These are phyloP conservation scores for Begonia fuchsioides DNA, from an alignment of 306 rosid genomes.

Conservation along the genomic window DNA sequence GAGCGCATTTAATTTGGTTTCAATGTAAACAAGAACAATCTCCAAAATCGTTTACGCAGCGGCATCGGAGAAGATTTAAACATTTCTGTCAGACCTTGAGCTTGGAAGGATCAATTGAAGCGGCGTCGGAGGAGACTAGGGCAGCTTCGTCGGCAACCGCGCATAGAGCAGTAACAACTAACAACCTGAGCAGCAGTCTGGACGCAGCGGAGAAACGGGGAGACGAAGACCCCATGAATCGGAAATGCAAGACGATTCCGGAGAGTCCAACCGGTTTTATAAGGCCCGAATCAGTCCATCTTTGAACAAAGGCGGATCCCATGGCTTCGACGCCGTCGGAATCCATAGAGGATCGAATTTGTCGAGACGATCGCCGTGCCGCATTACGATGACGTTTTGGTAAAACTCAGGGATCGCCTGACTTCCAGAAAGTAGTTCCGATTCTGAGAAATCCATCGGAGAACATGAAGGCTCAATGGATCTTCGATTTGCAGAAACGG, in stretches of 20 bases:
- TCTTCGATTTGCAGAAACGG: neutral
- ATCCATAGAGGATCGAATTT: slow-evolving; percentile 45
- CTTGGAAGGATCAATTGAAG: slow-evolving; percentile 38
- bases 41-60: too few relatives aligned
- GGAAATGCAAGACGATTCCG: slow-evolving; percentile 29
- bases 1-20: too few relatives aligned
- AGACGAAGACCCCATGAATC: slow-evolving; percentile 54
- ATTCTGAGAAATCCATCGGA: slow-evolving; percentile 19
- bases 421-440: neutral
- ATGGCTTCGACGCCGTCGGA: slow-evolving; percentile 34
- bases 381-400: slow-evolving; percentile 77
- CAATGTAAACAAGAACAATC: too few relatives aligned
- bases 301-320: slow-evolving; percentile 63
- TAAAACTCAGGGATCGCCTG: slow-evolving; percentile 7
- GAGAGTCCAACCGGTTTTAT: slow-evolving; percentile 40
- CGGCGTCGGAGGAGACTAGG: slow-evolving; percentile 5
- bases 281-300: slow-evolving; percentile 49
- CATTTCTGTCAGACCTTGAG: slow-evolving; percentile 31
- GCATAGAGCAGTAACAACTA: slow-evolving; percentile 43
- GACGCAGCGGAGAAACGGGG: slow-evolving; percentile 84
- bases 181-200: slow-evolving; percentile 70
- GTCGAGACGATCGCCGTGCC: slow-evolving; percentile 95
- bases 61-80: too few relatives aligned
- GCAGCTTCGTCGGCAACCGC: slow-evolving; percentile 19
- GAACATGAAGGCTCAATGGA: neutral